Evolutionary conservation across 148 eudicot genomes (phyloP).

Genomic region (Simmondsia chinensis): DNA sequence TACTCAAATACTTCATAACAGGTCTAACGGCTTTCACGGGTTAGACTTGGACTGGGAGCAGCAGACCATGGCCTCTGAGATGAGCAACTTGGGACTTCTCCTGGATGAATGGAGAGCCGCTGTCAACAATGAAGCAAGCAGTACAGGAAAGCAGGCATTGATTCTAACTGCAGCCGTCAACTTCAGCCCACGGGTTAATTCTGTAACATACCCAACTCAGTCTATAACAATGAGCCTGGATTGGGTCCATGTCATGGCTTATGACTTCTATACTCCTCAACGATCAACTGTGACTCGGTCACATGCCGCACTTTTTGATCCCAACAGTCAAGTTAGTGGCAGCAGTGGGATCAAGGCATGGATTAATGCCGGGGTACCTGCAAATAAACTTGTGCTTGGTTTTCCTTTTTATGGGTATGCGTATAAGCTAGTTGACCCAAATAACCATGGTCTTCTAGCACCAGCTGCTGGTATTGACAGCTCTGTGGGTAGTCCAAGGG

Average conservation of each 20-base stretch:
- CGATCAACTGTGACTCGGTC: constrained; percentile 10
- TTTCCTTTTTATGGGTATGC: constrained; percentile 48
- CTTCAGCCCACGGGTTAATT: constrained; percentile 5
- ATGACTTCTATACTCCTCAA: constrained; percentile 29
- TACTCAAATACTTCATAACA: no score
- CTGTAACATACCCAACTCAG: constrained; percentile 10
- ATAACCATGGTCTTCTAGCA: constrained; percentile 25
- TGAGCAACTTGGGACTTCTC: constrained; percentile 31
- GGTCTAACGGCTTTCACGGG: constrained; percentile 27
- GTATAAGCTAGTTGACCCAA: constrained; percentile 22
- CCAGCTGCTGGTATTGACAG: constrained; percentile 19
- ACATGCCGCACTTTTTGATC: constrained; percentile 27
- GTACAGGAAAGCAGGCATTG: constrained; percentile 12
- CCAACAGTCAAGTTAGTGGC: constrained; percentile 23
- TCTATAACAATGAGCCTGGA: constrained; percentile 20
- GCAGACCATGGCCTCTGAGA: constrained; percentile 13
- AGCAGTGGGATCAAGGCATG: constrained; percentile 27
- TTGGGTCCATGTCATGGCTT: constrained; percentile 50
- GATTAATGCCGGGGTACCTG: constrained; percentile 22
- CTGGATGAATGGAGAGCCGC: constrained; percentile 44
- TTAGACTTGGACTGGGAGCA: constrained; percentile 66
- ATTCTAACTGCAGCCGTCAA: constrained; percentile 40
- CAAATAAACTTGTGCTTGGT: constrained; percentile 30
- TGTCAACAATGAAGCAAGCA: constrained; percentile 14
- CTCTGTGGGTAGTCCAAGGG: constrained; percentile 4